Conservation (phyloP, 192 early-diverging fungal genomes). For the Coemansia sp. region DNA sequence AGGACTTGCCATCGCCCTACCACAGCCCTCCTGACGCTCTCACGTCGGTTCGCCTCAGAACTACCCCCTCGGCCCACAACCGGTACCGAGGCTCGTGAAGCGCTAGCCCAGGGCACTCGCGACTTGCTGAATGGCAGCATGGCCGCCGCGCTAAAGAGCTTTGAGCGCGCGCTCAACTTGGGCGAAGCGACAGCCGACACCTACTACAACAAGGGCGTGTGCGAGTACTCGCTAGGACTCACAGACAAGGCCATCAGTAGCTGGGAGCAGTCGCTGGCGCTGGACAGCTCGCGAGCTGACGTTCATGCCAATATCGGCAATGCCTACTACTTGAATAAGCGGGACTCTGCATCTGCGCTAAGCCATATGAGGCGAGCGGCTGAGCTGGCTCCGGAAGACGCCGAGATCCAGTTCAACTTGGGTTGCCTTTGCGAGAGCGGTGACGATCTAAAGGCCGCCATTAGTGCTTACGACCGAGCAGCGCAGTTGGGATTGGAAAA, state of each 20-base stretch:
- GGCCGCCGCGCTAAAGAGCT: background rate
- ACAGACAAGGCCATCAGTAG: slow-evolving; percentile 56
- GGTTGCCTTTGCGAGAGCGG: slow-evolving; percentile 63
- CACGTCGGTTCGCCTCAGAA: background rate
- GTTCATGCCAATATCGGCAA: slow-evolving; percentile 73
- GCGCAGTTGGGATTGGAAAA: slow-evolving; percentile 52
- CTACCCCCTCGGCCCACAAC: background rate
- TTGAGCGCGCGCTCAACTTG: background rate
- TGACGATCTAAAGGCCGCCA: slow-evolving; percentile 54
- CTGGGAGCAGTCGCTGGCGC: slow-evolving; percentile 59
- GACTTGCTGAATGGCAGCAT: background rate
- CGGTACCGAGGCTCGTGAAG: slow-evolving; percentile 13
- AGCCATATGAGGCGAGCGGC: slow-evolving; percentile 58
- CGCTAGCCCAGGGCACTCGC: slow-evolving; percentile 16
- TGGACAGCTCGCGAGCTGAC: slow-evolving; percentile 58
- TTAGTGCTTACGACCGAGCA: slow-evolving; percentile 57
- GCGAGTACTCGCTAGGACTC: slow-evolving; percentile 50
- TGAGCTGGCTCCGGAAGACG: slow-evolving; percentile 62
- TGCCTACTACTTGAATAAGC: slow-evolving; percentile 53
- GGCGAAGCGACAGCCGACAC: slow-evolving; percentile 16
- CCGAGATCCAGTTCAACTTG: slow-evolving; percentile 65
- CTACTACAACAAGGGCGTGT: slow-evolving; percentile 38
- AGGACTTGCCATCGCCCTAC: background rate
- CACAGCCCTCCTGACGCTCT: background rate
- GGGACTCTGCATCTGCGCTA: slow-evolving; percentile 52